Evolutionary conservation across 768 basidiomycete genomes (phyloP).

Genomic region (Tylopilus balloui): DNA sequence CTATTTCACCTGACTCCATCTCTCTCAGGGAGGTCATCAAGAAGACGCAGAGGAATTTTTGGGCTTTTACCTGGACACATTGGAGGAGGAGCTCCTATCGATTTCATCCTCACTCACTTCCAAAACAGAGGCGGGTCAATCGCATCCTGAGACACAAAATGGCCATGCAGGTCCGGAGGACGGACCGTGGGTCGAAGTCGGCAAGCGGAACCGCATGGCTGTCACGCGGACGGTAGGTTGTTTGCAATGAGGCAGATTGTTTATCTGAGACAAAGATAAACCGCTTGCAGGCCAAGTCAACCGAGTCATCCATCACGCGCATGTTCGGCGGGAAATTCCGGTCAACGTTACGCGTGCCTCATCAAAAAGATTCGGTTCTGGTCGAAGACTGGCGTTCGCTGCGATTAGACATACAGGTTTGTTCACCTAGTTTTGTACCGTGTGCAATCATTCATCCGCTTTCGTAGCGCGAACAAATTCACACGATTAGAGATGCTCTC

Average conservation of each 20-base stretch:
- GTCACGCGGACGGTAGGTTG: conserved; percentile 72
- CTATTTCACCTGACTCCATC: background rate
- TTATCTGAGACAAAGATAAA: background rate
- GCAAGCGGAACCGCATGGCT: conserved; percentile 76
- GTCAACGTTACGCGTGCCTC: conserved; percentile 74
- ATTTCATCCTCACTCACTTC: conserved; percentile 53
- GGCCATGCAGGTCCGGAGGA: conserved; percentile 37
- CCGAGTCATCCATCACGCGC: conserved; percentile 82
- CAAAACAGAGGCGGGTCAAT: conserved; percentile 28
- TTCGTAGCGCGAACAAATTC: conserved; percentile 62
- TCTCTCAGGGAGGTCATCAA: conserved; percentile 75
- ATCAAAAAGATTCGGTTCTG: conserved; percentile 80
- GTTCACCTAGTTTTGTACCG: background rate
- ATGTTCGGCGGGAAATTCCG: conserved; percentile 95
- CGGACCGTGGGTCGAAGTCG: conserved; percentile 91
- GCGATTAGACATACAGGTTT: conserved; percentile 83
- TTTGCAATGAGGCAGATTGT: conserved; percentile 2
- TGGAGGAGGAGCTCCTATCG: conserved; percentile 85
- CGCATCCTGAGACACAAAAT: conserved; percentile 8
- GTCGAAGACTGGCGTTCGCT: conserved; percentile 91
- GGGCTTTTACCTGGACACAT: conserved; percentile 92
- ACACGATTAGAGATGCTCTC: conserved; percentile 80
- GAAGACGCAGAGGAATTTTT: conserved; percentile 99
- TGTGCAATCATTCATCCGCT: background rate
- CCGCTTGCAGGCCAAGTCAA: conserved; percentile 56